These are phyloP conservation scores for Microbotryomycetes sp. DNA, from an alignment of 1,284 basidiomycete genomes.

Conservation along the genomic window DNA sequence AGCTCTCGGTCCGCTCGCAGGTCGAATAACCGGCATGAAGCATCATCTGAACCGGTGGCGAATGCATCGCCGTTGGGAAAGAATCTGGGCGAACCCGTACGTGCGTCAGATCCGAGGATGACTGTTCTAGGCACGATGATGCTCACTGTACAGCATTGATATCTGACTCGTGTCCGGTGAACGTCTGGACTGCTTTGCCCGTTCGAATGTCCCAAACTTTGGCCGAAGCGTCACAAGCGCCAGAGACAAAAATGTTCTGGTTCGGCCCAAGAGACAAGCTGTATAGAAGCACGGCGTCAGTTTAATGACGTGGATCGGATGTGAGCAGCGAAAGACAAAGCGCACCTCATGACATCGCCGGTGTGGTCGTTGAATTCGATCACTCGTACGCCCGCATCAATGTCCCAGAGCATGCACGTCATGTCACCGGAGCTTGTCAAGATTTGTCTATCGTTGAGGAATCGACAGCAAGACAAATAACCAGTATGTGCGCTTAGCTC, in stretches of 20 bases:
- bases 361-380: constrained; percentile 98
- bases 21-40: constrained; percentile 94
- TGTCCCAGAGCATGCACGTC: constrained; percentile 99
- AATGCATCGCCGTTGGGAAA: constrained; percentile 99
- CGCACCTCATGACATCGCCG: constrained; percentile 96
- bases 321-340: constrained; percentile 16
- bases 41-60: constrained; percentile 97
- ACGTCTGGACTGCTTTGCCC: constrained; percentile 94
- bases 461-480: constrained; percentile 94
- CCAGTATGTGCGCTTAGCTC: constrained; percentile 95
- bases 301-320: constrained; percentile 18
- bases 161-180: constrained; percentile 96
- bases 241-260: constrained; percentile 94
- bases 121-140: constrained; percentile 16
- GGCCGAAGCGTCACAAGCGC: constrained; percentile 94
- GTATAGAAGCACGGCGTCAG: constrained; percentile 5
- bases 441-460: constrained; percentile 97
- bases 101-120: neutral
- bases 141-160: constrained; percentile 96
- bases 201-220: constrained; percentile 98
- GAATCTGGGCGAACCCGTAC: constrained; percentile 54
- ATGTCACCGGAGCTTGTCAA: constrained; percentile 96
- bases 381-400: constrained; percentile 88
- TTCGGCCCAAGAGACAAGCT: constrained; percentile 90
- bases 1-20: constrained; percentile 94